Conservation (phyloP, 805 yeast species). For the Yarrowia sp. region DNA sequence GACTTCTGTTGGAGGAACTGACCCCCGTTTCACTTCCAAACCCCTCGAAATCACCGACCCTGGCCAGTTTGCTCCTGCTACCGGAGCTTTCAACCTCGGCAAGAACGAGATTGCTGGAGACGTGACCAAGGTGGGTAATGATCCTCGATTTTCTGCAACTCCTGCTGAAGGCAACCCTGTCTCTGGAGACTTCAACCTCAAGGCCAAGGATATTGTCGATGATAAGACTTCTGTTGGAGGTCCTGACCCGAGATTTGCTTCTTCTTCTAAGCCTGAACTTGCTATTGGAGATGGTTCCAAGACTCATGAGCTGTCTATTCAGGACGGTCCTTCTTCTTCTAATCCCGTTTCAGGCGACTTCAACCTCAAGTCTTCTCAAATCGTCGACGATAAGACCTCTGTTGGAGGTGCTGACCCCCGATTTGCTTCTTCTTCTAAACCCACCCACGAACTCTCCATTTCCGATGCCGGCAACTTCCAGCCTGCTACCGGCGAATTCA, state of each 20-base stretch:
- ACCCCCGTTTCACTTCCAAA: neutral
- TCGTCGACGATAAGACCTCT: neutral
- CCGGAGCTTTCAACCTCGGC: neutral
- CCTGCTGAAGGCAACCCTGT: neutral
- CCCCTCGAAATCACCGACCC: constrained; percentile 1
- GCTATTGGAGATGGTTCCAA: too few relatives aligned
- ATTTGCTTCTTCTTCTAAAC: neutral
- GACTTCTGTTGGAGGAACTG: neutral
- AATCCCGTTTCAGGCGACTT: neutral
- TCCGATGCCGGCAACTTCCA: neutral
- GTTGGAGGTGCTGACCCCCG: neutral
- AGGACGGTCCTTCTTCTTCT: neutral
- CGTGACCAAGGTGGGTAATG: neutral
- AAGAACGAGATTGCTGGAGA: neutral
- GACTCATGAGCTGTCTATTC: neutral
- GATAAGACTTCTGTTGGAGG: neutral
- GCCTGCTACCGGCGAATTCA: neutral
- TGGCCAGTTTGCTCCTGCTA: neutral
- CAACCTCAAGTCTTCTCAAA: neutral
- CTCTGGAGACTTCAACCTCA: neutral
- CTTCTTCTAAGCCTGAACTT: neutral
- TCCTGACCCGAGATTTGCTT: neutral
- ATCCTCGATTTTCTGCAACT: neutral
- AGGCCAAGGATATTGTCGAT: neutral
- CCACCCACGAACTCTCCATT: neutral